A percentile compares a stretch with the other conserved stretches of the same genome.
Conservation (phyloP, 306 rosid species). For the Corylus americana region DNA sequence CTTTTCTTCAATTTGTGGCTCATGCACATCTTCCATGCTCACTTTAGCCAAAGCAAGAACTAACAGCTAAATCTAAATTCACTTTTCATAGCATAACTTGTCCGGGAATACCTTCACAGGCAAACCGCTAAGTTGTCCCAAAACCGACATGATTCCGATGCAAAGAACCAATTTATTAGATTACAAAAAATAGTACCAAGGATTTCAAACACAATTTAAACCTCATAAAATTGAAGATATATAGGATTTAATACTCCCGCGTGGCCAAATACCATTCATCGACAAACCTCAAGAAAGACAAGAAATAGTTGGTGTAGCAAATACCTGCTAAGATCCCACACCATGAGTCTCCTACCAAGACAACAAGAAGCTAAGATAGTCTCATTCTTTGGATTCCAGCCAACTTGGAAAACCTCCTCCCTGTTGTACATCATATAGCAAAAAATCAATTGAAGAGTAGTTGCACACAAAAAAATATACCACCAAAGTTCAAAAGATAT, state of each 20-base stretch:
- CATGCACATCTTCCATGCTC: neutral
- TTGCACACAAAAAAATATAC: neutral
- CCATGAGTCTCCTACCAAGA: conserved; percentile 98
- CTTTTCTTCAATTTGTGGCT: neutral
- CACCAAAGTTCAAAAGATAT: neutral
- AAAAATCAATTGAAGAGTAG: conserved; percentile 27
- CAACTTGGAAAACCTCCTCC: conserved; percentile 99
- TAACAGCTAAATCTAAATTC: neutral
- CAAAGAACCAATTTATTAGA: neutral
- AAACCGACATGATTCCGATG: conserved; percentile 4
- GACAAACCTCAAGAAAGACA: conserved; percentile 4
- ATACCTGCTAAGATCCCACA: conserved; percentile 99
- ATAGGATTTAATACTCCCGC: neutral
- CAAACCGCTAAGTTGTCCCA: neutral
- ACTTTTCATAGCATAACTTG: neutral
- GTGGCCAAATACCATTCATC: neutral
- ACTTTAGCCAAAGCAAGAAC: neutral
- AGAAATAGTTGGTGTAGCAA: conserved; percentile 19
- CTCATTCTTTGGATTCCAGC: conserved; percentile 98
- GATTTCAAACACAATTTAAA: neutral
- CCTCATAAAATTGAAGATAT: neutral
- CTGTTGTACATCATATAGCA: conserved; percentile 37
- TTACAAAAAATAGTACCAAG: neutral
- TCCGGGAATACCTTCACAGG: neutral
- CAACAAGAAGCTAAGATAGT: conserved; percentile 96